These are phyloP conservation scores for Hypoxylon perforatum DNA, from an alignment of 495 filamentous ascomycete genomes.

Conservation along the genomic window DNA sequence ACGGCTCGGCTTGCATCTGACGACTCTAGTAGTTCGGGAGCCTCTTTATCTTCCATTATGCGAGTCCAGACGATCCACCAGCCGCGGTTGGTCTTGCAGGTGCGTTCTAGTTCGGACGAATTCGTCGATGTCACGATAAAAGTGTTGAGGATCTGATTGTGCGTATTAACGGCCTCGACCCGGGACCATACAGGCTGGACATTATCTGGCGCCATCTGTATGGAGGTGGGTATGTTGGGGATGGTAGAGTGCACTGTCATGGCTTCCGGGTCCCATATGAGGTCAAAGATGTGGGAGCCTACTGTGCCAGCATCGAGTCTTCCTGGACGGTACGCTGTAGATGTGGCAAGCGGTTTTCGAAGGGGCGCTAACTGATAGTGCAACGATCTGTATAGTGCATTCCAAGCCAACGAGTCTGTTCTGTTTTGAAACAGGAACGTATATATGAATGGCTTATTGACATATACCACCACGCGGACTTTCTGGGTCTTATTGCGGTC, in stretches of 20 bases:
- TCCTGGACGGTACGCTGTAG: conserved; percentile 66
- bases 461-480: conserved; percentile 76
- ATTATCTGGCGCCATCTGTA: conserved; percentile 34
- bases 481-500: conserved; percentile 64
- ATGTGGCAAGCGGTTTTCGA: conserved; percentile 73
- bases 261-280: conserved; percentile 83
- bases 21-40: conserved; percentile 17
- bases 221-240: conserved; percentile 85
- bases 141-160: conserved; percentile 84
- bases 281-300: conserved; percentile 75
- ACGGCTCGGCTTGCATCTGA: conserved; percentile 36
- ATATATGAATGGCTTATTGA: conserved; percentile 88
- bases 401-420: conserved; percentile 72
- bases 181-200: conserved; percentile 71
- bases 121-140: conserved; percentile 70
- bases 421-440: conserved; percentile 84
- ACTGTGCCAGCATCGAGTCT: conserved; percentile 53
- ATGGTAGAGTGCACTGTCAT: conserved; percentile 85
- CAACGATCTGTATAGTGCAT: conserved; percentile 80
- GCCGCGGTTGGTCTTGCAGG: conserved; percentile 87
- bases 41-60: conserved; percentile 62
- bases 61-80: conserved; percentile 98
- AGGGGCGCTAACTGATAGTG: conserved; percentile 85
- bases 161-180: conserved; percentile 89
- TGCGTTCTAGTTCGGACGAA: conserved; percentile 78